These are phyloP conservation scores for Ceratocystis destructans DNA, from an alignment of 2,329 filamentous ascomycete species.

Conservation along the genomic window DNA sequence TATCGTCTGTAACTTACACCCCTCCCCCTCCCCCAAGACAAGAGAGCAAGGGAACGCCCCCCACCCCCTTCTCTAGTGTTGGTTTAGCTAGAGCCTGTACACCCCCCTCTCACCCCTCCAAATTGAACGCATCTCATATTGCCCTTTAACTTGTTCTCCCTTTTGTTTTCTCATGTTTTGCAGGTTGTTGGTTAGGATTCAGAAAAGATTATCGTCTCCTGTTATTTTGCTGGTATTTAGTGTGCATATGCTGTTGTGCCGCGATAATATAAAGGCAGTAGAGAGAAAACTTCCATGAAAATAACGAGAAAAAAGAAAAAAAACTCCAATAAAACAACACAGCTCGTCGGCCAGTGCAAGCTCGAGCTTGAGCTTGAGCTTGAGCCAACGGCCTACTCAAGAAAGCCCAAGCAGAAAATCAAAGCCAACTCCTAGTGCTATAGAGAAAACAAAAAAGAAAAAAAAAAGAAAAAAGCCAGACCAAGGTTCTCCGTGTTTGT, in stretches of 20 bases:
- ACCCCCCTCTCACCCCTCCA: not conserved
- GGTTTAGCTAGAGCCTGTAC: not conserved
- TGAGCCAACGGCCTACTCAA: not conserved
- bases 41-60: not conserved
- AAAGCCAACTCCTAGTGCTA: not conserved
- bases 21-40: not conserved
- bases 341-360: not conserved
- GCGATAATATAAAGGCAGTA: too few species aligned
- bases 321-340: not conserved
- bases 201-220: not conserved
- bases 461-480: not conserved
- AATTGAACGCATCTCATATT: not conserved
- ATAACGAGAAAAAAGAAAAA: not conserved
- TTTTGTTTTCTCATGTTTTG: not conserved
- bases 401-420: not conserved
- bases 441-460: not conserved
- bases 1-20: not conserved
- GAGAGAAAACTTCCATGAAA: too few species aligned
- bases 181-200: not conserved
- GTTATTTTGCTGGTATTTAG: not conserved
- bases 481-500: constrained; percentile 3
- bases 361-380: constrained; percentile 2
- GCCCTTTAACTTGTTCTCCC: not conserved
- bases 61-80: not conserved
- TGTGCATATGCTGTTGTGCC: too few species aligned